Evolutionary conservation across 768 basidiomycete genomes (phyloP).

Genomic region (Leccinum incarnatum): DNA sequence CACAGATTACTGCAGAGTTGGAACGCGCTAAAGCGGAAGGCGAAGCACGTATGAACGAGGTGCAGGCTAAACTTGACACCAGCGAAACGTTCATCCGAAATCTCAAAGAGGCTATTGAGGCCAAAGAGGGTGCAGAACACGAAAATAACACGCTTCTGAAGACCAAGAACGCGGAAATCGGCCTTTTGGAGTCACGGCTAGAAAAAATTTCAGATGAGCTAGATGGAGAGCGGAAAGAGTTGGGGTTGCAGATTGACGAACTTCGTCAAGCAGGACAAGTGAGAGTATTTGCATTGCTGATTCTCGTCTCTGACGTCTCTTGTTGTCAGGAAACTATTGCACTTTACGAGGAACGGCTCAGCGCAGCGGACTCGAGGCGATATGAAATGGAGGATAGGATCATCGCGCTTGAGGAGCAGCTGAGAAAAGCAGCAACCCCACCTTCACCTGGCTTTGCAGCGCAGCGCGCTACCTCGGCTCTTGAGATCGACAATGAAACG

Average conservation of each 20-base stretch:
- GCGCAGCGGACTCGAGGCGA: slow-evolving; percentile 61
- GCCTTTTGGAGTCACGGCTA: slow-evolving; percentile 47
- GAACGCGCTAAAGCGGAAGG: slow-evolving; percentile 47
- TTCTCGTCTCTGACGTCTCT: neutral
- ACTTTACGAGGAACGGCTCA: slow-evolving; percentile 87
- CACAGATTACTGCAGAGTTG: slow-evolving; percentile 38
- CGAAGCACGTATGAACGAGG: slow-evolving; percentile 40
- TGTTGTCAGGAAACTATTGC: slow-evolving; percentile 81
- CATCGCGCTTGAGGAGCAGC: slow-evolving; percentile 54
- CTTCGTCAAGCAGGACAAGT: slow-evolving; percentile 88
- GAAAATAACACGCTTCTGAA: slow-evolving; percentile 50
- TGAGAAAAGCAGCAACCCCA: slow-evolving; percentile 30
- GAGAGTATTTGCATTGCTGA: slow-evolving; percentile 15
- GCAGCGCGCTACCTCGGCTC: slow-evolving; percentile 59
- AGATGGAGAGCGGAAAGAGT: slow-evolving; percentile 61
- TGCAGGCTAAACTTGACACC: slow-evolving; percentile 44
- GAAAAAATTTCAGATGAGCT: slow-evolving; percentile 45
- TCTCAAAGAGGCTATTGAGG: slow-evolving; percentile 52
- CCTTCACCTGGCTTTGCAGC: slow-evolving; percentile 35
- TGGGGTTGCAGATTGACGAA: slow-evolving; percentile 75
- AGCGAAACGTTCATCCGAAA: slow-evolving; percentile 42
- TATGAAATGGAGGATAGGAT: slow-evolving; percentile 77
- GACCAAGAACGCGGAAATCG: slow-evolving; percentile 61
- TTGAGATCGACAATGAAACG: slow-evolving; percentile 93
- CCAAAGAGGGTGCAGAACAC: slow-evolving; percentile 48